A percentile compares a stretch with the other conserved stretches of the same genome.
phyloP scores from a whole-genome alignment of 2,329 filamentous ascomycete species.

The Penicillium verrucosum region DNA sequence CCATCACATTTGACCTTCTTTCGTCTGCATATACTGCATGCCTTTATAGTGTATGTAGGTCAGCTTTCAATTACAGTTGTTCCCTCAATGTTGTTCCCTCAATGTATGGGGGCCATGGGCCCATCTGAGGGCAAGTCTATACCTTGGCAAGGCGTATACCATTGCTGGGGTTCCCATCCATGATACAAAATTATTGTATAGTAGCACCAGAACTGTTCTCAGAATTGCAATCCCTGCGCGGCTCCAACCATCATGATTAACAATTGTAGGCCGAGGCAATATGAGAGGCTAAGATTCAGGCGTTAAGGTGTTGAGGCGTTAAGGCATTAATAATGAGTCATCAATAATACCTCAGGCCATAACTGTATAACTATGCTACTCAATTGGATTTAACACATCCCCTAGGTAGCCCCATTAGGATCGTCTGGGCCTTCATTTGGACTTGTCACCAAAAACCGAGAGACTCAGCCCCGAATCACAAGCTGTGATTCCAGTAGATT shows the following conservation, averaged over 20 bases:
- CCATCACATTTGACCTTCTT: constrained; percentile 17
- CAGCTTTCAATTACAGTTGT: neutral
- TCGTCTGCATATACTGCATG: constrained; percentile 5
- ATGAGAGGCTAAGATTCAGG: neutral
- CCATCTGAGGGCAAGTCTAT: neutral
- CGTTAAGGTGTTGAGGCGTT: neutral
- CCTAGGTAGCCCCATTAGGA: neutral
- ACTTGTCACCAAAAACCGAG: no score
- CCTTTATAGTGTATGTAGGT: neutral
- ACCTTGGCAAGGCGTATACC: constrained; percentile 3
- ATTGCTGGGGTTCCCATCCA: neutral
- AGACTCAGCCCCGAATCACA: neutral
- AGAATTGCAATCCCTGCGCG: neutral
- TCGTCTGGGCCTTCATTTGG: no score
- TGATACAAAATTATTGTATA: neutral
- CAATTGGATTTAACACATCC: no score
- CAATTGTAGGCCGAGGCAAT: neutral
- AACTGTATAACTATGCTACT: no score
- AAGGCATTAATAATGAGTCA: neutral
- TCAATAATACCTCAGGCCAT: neutral
- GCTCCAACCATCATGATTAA: neutral
- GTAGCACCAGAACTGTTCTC: neutral
- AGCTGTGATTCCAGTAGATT: neutral
- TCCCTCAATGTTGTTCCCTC: neutral
- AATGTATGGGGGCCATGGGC: no score